Evolutionary conservation across 192 early-diverging fungal genomes (phyloP), one percentile per base, ranked within the genome.

Genomic region (Coemansia sp.): DNA sequence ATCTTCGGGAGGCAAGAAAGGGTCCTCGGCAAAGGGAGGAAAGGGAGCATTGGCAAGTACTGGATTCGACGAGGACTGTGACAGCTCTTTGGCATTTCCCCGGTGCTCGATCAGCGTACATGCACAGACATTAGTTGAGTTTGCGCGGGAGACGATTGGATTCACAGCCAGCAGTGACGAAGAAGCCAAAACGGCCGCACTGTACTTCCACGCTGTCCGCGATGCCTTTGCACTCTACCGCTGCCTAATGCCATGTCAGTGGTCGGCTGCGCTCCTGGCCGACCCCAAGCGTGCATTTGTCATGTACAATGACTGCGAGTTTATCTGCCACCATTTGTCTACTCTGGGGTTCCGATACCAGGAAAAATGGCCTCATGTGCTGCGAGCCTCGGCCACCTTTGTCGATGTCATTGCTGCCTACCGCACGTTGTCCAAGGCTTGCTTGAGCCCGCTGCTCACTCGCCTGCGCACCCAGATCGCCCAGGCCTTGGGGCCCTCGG

Each of bases 281-380:
- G 63, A 68, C 58, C 65, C 71, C 16, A 77, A 74, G 69, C 75
- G 65, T 10, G 78, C 73, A 24, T 75, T 85, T 69, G 67, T 85
- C 44, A 29, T 78, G 47, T 66, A 71, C 64, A 81, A 75, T 58
- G 83, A 85, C 68, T 85, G 83, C 66, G 75, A 78, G 58, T 85
- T 65, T 63, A 70, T 81, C 38, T 69, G 61, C 47, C 83, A 78
- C 52, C 73, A 81, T 55, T 47, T 85, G 55, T 44, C 79, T 1
- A 71, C 74, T 0, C 76, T 85, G 9, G 78, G 75, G 20, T 68
- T 72, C 34, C 66, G 72, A 20, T 61, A 65, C 34, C 71, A 71
- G 20, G 75, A 71, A 1, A 46, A 60, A 46, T 80, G 78, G 83
- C 75, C 78, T 1, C 27, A 31, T 1, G 69, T 60, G 24, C 70